A percentile compares a stretch with the other conserved stretches of the same genome.
Evolutionary conservation across 345 rosid genomes (phyloP).

Genomic region (Schrenkiella parvula): DNA sequence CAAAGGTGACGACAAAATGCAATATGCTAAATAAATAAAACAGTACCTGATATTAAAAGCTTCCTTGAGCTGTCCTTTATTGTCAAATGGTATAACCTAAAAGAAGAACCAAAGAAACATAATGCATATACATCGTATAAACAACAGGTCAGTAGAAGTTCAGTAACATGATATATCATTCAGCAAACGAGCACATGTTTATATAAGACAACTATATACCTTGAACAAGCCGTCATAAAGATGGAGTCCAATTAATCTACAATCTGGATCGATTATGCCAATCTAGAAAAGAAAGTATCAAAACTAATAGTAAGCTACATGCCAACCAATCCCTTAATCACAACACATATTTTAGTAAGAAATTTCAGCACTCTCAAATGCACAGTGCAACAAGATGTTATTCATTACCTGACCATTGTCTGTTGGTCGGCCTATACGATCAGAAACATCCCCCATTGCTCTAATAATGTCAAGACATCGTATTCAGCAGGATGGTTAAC

Average conservation of each 20-base stretch:
- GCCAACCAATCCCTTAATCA: neutral
- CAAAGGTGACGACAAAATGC: neutral
- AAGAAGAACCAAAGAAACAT: conserved; percentile 15
- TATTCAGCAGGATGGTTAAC: neutral
- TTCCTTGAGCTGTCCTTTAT: conserved; percentile 95
- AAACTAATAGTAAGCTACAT: neutral
- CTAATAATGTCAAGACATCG: conserved; percentile 36
- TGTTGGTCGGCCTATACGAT: conserved; percentile 94
- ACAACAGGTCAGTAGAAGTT: neutral
- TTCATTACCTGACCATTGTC: conserved; percentile 89
- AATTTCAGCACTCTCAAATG: neutral
- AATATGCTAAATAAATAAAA: neutral
- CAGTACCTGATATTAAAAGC: conserved; percentile 90
- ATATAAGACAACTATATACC: conserved; percentile 38
- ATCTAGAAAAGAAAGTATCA: conserved; percentile 41
- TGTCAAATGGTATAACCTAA: conserved; percentile 98
- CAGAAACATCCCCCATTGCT: conserved; percentile 99
- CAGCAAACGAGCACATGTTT: conserved; percentile 2
- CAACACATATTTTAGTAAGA: neutral
- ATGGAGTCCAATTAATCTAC: conserved; percentile 97
- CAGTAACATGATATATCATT: neutral
- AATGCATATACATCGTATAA: neutral
- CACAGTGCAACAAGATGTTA: neutral
- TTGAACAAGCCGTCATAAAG: conserved; percentile 95
- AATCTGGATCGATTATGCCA: conserved; percentile 95